phyloP scores from a whole-genome alignment of 371 early-diverging fungal species.

The Mucor indicus region DNA sequence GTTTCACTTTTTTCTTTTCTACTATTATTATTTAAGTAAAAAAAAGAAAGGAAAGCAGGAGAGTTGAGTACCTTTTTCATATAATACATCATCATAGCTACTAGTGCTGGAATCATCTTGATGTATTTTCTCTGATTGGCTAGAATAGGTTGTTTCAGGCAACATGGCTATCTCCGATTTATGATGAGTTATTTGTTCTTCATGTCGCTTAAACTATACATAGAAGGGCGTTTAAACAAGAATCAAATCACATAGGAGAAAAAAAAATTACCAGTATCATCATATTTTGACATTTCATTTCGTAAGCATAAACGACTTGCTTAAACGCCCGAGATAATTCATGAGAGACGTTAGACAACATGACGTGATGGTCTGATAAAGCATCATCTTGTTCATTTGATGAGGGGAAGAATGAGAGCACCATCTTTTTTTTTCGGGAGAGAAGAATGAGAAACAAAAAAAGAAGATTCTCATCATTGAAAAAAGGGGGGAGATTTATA shows the following conservation, averaged over 20 bases:
- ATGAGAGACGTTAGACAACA: conserved; percentile 31
- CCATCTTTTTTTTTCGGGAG: too few species aligned
- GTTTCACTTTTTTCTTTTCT: too few species aligned
- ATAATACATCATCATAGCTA: too few species aligned
- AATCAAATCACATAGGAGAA: background rate
- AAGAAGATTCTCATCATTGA: too few species aligned
- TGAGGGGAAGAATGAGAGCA: conserved; percentile 34
- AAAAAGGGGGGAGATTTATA: conserved; percentile 6
- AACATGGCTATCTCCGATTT: conserved; percentile 15
- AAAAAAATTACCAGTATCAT: conserved; percentile 34
- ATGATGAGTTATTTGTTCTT: conserved; percentile 18
- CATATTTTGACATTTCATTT: conserved; percentile 33
- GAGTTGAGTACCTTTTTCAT: too few species aligned
- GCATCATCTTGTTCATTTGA: conserved; percentile 1
- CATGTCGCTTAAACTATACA: conserved; percentile 27
- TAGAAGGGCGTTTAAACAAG: too few species aligned
- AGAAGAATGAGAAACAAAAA: too few species aligned
- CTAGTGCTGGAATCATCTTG: too few species aligned
- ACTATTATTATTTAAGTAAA: too few species aligned
- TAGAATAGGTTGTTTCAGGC: background rate
- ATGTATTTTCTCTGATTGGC: background rate
- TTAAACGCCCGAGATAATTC: conserved; percentile 33
- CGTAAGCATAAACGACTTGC: conserved; percentile 31
- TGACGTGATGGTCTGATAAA: conserved; percentile 20
- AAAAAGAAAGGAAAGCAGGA: too few species aligned